Percentiles rank a stretch among this genome's conserved stretches.
Evolutionary conservation across 139 green algal genomes (phyloP).

Genomic region (Picochlorum sp.): DNA sequence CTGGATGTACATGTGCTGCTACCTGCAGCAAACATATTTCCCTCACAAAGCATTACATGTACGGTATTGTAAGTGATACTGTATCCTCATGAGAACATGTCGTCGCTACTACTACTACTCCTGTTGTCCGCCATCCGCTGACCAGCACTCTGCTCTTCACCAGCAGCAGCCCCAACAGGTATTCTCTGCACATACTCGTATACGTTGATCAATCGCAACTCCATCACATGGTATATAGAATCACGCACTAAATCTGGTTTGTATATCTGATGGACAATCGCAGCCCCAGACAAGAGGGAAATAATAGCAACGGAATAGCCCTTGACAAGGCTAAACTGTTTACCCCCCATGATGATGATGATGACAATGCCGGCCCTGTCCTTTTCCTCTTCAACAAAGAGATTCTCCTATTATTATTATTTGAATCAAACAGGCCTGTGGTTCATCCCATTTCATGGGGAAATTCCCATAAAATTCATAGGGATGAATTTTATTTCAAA

Average conservation of each 20-base stretch:
- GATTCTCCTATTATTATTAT: too few species aligned
- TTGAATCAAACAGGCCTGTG: too few species aligned
- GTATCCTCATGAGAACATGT: neutral
- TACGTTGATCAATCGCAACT: neutral
- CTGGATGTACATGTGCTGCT: neutral
- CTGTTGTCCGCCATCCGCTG: neutral
- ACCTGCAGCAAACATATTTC: neutral
- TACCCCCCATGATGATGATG: neutral
- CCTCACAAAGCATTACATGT: neutral
- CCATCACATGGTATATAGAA: neutral
- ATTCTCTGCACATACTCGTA: neutral
- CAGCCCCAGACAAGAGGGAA: conserved; percentile 66
- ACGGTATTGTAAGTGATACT: conserved; percentile 1
- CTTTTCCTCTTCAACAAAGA: too few species aligned
- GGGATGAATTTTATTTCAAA: too few species aligned
- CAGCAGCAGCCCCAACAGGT: neutral
- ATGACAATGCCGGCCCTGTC: neutral
- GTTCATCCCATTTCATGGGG: too few species aligned
- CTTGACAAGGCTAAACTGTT: conserved; percentile 19
- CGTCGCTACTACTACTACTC: too few species aligned
- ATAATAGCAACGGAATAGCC: conserved; percentile 63
- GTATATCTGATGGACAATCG: conserved; percentile 71
- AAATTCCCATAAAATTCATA: too few species aligned
- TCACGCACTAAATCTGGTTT: conserved; percentile 61
- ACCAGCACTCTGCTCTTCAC: neutral